Base-by-base conservation (phyloP, 495 filamentous ascomycete genomes). In the Aspergillus avenaceus region DNA sequence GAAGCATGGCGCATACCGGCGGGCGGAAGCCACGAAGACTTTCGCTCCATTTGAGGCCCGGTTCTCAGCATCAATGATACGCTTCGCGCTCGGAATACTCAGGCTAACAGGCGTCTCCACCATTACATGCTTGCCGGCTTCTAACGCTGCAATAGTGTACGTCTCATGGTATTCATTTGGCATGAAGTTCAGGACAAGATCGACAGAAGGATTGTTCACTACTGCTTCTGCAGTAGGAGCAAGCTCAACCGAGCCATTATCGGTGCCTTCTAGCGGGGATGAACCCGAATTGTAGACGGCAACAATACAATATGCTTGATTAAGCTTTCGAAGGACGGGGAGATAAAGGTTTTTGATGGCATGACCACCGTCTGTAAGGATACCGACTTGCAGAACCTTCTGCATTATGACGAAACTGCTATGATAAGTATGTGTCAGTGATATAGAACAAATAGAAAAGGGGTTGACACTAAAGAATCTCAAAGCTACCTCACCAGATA, bases 21-120 rank as follows among this genome's bases (percentile, higher is more conserved):
- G 67, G 54, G 76, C 78, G 38, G 73, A 79, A 0, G 78, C 76
- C 14, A 84, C 74, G 45, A 84, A 79, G 24, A 84, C 66, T 18
- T 60, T 70, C 1, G 66, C 57, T 19, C 56, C 49, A 49, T 62
- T 42, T 52, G 49, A 46, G 5, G 56, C 53, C 11, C 36, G 47
- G 41, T 40, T 37, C 50, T 61, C 59, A 5, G 76, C 79, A 1
- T 64, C 67, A 24, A 71, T 57, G 42, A 81, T 74, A 12, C 58
- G 54, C 8, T 71, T 55, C 1, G 72, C 67, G 36, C 64, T 68
- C 2, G 56, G 62, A 34, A 71, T 54, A 47, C 62, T 69, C 42
- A 78, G 55, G 44, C 76, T 70, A 12, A 83, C 56, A 1, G 79
- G 81, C 37, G 78, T 75, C 53, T 83, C 78, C 26, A 83, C 63